Base-by-base conservation (phyloP, 352 stramenopile species). In the Globisporangium takayamanum region DNA sequence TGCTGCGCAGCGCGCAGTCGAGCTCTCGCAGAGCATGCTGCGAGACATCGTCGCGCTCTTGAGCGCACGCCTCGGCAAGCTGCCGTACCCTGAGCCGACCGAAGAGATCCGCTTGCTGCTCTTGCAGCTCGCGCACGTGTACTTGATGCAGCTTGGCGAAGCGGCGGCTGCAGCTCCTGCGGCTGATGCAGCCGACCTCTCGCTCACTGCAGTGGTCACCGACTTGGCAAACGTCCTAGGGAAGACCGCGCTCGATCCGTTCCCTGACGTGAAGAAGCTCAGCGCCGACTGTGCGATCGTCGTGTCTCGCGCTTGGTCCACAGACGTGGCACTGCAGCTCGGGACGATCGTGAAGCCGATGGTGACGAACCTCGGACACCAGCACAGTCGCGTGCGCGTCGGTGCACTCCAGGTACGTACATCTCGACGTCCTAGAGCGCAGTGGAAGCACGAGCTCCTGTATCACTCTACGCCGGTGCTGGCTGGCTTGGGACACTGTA, bases 181-280 rank as follows among this genome's bases (percentile, higher is more conserved):
- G 15, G 3, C 65, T 15, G 60, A 56, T 2, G 50, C 51, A 2
- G 26, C 58, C 42, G 28, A 50, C 0, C 57, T 70, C 16, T 67
- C 76, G 50, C 51, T 91, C 39, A 62, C 65, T 5, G 75, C 84
- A 20, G 71, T 88, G 10, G 89, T 94, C 44, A 63, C 74, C 5
- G 76, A 87, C 42, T 47, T 92, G 33, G 75, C 75, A 26, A 90
- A 92, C 37, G 76, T 73, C 25, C 51, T 95, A n/a, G 80, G 72
- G 47, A 93, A 92, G 64, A 78, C 75, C 2, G 70, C 77, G 16
- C 57, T 85, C 42, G 85, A 95, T 54, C 74, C 74, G 52, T 95
- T 93, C 50, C 83, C 85, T 14, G 85, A 95, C 42, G 81, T 74
- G 51, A 95, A 93, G 67, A 89, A 91, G 55, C 72, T 84, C 56